phyloP scores from a whole-genome alignment of 768 basidiomycete genomes.

The Lactarius sanguifluus region DNA sequence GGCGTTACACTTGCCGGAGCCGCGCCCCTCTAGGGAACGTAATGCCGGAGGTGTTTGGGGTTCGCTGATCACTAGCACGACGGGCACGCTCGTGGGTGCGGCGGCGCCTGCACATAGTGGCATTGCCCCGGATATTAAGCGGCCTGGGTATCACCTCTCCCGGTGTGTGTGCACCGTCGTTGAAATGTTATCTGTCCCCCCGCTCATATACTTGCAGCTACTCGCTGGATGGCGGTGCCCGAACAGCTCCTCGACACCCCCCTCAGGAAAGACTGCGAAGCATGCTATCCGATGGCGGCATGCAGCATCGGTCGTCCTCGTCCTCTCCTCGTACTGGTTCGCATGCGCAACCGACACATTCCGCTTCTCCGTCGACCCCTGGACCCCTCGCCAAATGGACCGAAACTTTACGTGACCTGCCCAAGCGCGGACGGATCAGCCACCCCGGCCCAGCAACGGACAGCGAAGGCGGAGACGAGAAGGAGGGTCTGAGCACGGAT shows the following conservation, averaged over 20 bases:
- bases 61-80: constrained; percentile 62
- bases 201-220: constrained; percentile 28
- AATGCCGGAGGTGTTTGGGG: constrained; percentile 66
- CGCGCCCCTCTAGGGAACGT: constrained; percentile 41
- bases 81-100: constrained; percentile 61
- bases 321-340: background rate
- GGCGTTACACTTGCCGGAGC: constrained; percentile 21
- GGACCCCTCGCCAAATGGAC: constrained; percentile 36
- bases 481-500: constrained; percentile 30
- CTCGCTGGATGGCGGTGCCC: constrained; percentile 33
- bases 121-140: constrained; percentile 57
- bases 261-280: constrained; percentile 25
- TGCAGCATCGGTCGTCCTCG: constrained; percentile 3
- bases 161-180: constrained; percentile 42
- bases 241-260: constrained; percentile 6
- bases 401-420: constrained; percentile 42
- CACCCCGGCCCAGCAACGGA: constrained; percentile 35
- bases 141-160: constrained; percentile 65
- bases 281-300: constrained; percentile 22
- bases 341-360: background rate
- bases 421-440: constrained; percentile 34
- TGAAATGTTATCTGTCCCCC: background rate
- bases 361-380: background rate
- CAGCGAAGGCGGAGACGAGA: constrained; percentile 35
- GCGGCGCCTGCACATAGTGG: constrained; percentile 52